These are phyloP conservation scores for Colletotrichum lentis DNA, from an alignment of 2,329 filamentous ascomycete genomes.

Conservation along the genomic window DNA sequence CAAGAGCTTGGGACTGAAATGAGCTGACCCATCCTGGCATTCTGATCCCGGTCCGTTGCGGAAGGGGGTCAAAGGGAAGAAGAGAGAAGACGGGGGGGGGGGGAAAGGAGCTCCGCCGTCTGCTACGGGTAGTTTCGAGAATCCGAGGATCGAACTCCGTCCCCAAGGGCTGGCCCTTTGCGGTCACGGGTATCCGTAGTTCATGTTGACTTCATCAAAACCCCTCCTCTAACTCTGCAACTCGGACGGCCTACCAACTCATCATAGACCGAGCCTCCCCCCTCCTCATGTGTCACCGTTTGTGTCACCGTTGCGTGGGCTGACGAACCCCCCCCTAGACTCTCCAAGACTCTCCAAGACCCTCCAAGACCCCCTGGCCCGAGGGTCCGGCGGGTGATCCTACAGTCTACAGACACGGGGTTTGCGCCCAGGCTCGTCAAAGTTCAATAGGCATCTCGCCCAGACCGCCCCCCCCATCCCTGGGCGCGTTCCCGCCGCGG, in stretches of 20 bases:
- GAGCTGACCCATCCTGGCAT: background rate
- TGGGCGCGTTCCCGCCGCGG: conserved; percentile 22
- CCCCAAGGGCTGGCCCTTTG: background rate
- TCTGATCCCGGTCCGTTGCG: background rate
- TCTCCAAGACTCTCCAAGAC: conserved; percentile 3
- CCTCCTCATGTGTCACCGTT: background rate
- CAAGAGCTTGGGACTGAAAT: background rate
- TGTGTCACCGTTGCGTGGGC: conserved; percentile 1
- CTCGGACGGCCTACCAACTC: too few species aligned
- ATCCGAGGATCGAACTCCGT: background rate
- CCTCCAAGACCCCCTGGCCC: conserved; percentile 20
- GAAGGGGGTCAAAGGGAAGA: too few species aligned
- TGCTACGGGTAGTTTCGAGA: too few species aligned
- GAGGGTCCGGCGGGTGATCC: conserved; percentile 23
- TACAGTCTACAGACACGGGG: conserved; percentile 22
- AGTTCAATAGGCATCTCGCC: conserved; percentile 31
- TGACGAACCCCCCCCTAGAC: background rate
- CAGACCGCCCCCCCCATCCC: conserved; percentile 19
- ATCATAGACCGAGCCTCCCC: background rate
- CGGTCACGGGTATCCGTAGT: background rate
- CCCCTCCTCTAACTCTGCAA: background rate
- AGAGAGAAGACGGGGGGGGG: fast-evolving
- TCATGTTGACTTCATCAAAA: conserved; percentile 15
- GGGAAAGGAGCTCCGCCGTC: too few species aligned
- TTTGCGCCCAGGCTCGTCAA: conserved; percentile 27